Evolutionary conservation across 164 flowering plant genomes (phyloP), one percentile per base, ranked within the genome.

Genomic region (Tetrastigma voinierianum): DNA sequence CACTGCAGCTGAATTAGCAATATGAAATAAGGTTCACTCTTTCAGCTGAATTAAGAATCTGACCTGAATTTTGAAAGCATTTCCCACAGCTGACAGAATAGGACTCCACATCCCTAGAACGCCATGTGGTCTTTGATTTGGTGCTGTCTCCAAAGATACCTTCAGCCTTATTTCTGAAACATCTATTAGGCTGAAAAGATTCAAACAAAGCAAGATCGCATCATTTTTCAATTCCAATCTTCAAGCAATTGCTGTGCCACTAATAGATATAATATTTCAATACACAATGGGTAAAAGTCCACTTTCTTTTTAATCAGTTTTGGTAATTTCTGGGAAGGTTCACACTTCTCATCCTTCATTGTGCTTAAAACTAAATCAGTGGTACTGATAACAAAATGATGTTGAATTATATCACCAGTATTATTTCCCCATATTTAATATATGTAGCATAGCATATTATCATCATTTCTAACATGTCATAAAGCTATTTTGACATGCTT

Each of bases 61-160:
- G 24, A 94, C 98, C 97, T 95, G 98, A 74, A 95, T 80, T 77
- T 90, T 95, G 57, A 95, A 83, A 52, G 97, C 94, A 83, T 86
- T 92, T 67, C 99, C 99, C 72, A 95, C 76, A 64, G 97, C 97
- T 57, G 97, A 95, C 18, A 95, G 77, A 70, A 95, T 71, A 52
- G 97, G 99, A 70, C 99, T 88, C 99, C 99, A 95, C 10, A 95
- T 80, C n/a, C 99, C 99, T 58, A 92, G 83, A 76, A 89, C 87
- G 43, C 97, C 99, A 73, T 80, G 86, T 53, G 97, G 99, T 76
- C 97, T 86, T 74, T 92, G 83, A 75, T 81, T 83, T 52, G 97
- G 97, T 70, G 82, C 94, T 51, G 97, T 87, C 81, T 95, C 97
- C 66, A 92, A 63, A 12, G 96, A 74, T 48, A 92, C 66, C 79